A percentile compares a stretch with the other conserved stretches of the same genome.
Conservation (phyloP, 345 rosid genomes). For the Brassica nigra region DNA sequence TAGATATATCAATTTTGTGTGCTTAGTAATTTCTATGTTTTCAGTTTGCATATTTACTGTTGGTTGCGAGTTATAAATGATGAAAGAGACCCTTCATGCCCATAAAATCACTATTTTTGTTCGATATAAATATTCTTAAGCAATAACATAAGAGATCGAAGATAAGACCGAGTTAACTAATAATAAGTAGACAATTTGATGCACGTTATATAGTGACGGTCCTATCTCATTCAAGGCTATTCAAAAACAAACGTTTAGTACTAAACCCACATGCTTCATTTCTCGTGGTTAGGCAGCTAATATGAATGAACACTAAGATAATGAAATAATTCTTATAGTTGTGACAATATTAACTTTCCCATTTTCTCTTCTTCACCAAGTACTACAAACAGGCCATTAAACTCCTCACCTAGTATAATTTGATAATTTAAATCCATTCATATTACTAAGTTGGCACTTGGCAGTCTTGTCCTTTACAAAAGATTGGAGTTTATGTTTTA, state of each 20-base stretch:
- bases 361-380: background rate
- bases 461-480: background rate
- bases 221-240: conserved; percentile 36
- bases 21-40: conserved; percentile 3
- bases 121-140: background rate
- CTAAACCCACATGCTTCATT: conserved; percentile 36
- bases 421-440: background rate
- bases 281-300: conserved; percentile 41
- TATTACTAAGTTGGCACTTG: background rate
- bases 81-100: background rate
- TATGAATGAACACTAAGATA: conserved; percentile 8
- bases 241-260: conserved; percentile 36
- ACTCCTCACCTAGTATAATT: background rate
- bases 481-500: background rate
- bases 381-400: background rate
- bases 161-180: conserved; percentile 33
- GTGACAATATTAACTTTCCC: background rate
- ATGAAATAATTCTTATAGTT: background rate
- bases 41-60: background rate
- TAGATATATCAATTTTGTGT: background rate
- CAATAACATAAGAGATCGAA: conserved; percentile 17
- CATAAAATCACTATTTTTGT: background rate
- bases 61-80: background rate
- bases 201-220: conserved; percentile 33
- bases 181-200: conserved; percentile 17